Evolutionary conservation across 352 stramenopile species (phyloP).

Genomic region (Phytophthora gonapodyides): DNA sequence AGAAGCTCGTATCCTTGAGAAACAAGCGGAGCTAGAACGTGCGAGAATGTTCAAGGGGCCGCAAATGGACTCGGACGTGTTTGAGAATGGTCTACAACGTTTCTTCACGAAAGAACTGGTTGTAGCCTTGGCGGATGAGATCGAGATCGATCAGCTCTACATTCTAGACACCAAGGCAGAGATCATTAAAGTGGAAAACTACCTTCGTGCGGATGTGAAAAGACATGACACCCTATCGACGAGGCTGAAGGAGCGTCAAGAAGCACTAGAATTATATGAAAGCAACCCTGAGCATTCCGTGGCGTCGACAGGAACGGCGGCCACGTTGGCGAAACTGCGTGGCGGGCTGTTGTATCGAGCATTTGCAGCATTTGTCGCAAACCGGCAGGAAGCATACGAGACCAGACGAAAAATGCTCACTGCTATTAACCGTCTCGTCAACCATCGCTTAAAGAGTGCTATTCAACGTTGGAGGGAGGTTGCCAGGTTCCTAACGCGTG

Average conservation of each 20-base stretch:
- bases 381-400: constrained; percentile 40
- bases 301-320: constrained; percentile 16
- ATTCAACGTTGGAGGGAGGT: constrained; percentile 41
- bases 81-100: constrained; percentile 69
- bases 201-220: constrained; percentile 63
- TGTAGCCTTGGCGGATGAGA: constrained; percentile 74
- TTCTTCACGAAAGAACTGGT: constrained; percentile 84
- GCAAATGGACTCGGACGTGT: constrained; percentile 82
- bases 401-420: constrained; percentile 46
- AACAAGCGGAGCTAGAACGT: constrained; percentile 77
- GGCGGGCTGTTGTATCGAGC: constrained; percentile 48
- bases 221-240: constrained; percentile 34
- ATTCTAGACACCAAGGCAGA: constrained; percentile 80
- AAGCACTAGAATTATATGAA: constrained; percentile 58
- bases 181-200: constrained; percentile 73
- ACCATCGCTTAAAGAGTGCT: constrained; percentile 30
- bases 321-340: constrained; percentile 44
- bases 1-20: constrained; percentile 74
- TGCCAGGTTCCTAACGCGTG: constrained; percentile 22
- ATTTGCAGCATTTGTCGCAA: constrained; percentile 56
- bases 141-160: constrained; percentile 87
- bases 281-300: constrained; percentile 29
- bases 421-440: constrained; percentile 32
- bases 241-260: constrained; percentile 46
- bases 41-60: constrained; percentile 65